Evolutionary conservation across 768 basidiomycete species (phyloP), one percentile per base, ranked within the genome.

Genomic region (Mrakia gelida): DNA sequence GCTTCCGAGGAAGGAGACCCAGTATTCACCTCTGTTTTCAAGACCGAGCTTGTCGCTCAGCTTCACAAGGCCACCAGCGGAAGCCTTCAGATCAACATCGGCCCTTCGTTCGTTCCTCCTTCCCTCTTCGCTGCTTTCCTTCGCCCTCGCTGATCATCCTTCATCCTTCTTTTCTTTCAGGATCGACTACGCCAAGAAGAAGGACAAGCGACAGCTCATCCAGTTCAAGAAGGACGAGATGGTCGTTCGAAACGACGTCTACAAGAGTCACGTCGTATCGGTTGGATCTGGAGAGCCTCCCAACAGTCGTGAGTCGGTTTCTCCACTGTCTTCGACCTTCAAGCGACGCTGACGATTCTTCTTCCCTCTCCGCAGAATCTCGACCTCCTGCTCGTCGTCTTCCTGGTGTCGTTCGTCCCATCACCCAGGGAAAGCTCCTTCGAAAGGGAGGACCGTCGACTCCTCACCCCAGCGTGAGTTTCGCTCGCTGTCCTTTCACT

Each of bases 1-100:
- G 43, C 88, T 75, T 90, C 91, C 26, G 95, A 98, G 84, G 96
- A 98, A 83, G 96, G 95, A 43, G 97, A 99, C 82, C 95, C 96
- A 0, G 87, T 98, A 77, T 88, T 99, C 82, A 91, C 89, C 80
- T 95, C 92, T 81, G 87, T 90, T 80, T 95, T 98, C 89, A 99
- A 99, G 88, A 98, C 97, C 0, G 97, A 99, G 83, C 87, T 99
- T 73, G 87, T 90, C 23, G 89, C 93, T 26, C 90, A 91, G 81
- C 88, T 99, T 49, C 86, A 95, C 76, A 91, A 91, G 74, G 85
- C 93, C 71, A 95, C 94, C 0, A 90, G 91, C 81, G 92, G 90
- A 1, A 89, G 89, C 79, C 89, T 94, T 75, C 90, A 86, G 80
- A 85, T 98, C 54, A 83, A 89, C 71, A 89, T 98, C 80, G 89